phyloP scores from a whole-genome alignment of 305 asterid species.

The Fraxinus paxiana region DNA sequence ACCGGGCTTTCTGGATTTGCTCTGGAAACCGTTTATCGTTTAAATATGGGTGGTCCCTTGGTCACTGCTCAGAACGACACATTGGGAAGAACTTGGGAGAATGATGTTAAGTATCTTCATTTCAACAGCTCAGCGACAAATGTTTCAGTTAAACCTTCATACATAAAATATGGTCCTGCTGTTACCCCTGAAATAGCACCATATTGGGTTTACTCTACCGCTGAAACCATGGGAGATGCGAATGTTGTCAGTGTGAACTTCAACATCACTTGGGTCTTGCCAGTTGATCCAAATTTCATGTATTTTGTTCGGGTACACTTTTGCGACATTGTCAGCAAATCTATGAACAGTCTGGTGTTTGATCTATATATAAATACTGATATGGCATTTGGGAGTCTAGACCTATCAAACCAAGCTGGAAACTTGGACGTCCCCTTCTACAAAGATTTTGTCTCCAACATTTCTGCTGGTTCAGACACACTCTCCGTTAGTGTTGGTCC shows the following conservation, averaged over 20 bases:
- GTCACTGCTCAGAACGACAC: slow-evolving; percentile 86
- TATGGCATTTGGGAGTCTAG: slow-evolving; percentile 55
- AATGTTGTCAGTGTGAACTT: slow-evolving; percentile 67
- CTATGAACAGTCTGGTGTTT: slow-evolving; percentile 65
- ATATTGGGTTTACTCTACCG: slow-evolving; percentile 80
- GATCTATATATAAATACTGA: slow-evolving; percentile 68
- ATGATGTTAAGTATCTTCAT: slow-evolving; percentile 79
- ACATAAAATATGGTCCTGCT: slow-evolving; percentile 43
- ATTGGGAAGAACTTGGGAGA: slow-evolving; percentile 91
- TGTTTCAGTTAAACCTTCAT: slow-evolving; percentile 55
- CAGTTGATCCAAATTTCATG: slow-evolving; percentile 68
- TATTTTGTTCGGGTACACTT: slow-evolving; percentile 78
- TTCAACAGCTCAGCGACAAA: slow-evolving; percentile 78
- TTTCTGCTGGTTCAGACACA: slow-evolving; percentile 43
- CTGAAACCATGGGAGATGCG: slow-evolving; percentile 91
- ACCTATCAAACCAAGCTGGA: slow-evolving; percentile 62
- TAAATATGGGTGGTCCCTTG: slow-evolving; percentile 95
- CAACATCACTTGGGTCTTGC: slow-evolving; percentile 93
- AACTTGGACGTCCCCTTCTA: slow-evolving; percentile 68
- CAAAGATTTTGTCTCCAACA: slow-evolving; percentile 56
- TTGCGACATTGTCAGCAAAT: slow-evolving; percentile 86
- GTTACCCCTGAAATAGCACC: slow-evolving; percentile 82
- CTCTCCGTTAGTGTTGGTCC: slow-evolving; percentile 90
- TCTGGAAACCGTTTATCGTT: slow-evolving; percentile 74
- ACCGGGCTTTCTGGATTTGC: slow-evolving; percentile 63